A percentile compares a stretch with the other conserved stretches of the same genome.
These are phyloP conservation scores for Colletotrichum magnum DNA, from an alignment of 2,329 filamentous ascomycete species.

Conservation along the genomic window DNA sequence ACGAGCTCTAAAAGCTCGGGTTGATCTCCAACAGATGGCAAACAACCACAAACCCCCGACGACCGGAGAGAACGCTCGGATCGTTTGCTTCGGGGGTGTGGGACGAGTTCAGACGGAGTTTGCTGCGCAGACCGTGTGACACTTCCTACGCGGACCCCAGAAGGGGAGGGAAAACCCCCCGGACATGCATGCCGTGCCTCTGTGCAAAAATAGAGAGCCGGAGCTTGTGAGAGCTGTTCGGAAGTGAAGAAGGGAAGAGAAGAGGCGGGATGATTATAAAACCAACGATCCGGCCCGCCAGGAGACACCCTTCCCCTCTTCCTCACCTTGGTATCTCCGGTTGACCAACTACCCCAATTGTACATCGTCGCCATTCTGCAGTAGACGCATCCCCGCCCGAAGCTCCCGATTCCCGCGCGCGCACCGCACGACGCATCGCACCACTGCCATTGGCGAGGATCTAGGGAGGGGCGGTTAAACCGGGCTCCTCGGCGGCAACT, in stretches of 20 bases:
- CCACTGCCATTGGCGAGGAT: conserved; percentile 23
- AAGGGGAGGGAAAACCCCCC: too few relatives aligned
- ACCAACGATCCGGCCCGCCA: too few relatives aligned
- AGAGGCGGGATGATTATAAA: too few relatives aligned
- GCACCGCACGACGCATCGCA: background rate
- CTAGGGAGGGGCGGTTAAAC: background rate
- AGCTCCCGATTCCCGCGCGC: background rate
- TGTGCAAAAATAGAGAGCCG: background rate
- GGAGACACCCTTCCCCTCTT: too few relatives aligned
- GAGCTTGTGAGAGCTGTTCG: background rate
- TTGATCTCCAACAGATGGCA: background rate
- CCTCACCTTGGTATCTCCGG: too few relatives aligned
- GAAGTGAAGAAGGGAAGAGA: too few relatives aligned
- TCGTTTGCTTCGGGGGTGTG: background rate
- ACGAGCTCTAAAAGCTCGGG: background rate
- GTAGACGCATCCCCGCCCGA: background rate
- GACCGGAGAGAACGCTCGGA: background rate
- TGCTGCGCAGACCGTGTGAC: conserved; percentile 3
- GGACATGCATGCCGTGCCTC: background rate
- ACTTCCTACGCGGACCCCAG: background rate
- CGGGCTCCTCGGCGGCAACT: conserved; percentile 14
- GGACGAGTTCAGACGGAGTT: conserved; percentile 6
- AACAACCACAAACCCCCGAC: background rate
- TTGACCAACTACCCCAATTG: background rate
- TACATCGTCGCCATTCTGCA: background rate